Evolutionary conservation across 495 filamentous ascomycete genomes (phyloP).

Genomic region (Aspergillus conjunctus): DNA sequence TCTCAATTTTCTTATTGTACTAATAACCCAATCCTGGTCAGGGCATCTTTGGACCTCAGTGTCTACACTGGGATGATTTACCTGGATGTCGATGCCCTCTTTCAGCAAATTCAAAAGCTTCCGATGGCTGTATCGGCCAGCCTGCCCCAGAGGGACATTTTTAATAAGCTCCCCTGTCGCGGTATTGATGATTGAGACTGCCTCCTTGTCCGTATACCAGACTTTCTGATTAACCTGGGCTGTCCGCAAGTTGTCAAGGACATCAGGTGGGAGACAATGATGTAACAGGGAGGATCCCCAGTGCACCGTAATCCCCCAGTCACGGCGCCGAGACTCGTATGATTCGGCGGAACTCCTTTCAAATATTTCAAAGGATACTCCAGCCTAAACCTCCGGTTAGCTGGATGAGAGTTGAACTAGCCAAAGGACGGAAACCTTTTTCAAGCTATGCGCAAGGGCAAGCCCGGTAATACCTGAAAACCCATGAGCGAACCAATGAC

Average conservation of each 20-base stretch:
- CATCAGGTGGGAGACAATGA: neutral
- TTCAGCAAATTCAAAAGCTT: neutral
- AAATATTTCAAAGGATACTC: neutral
- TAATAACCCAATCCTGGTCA: too few relatives aligned
- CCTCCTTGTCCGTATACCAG: neutral
- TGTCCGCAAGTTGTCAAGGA: neutral
- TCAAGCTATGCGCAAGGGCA: neutral
- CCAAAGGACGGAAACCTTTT: neutral
- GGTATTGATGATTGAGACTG: neutral
- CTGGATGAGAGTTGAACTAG: neutral
- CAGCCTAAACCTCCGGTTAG: neutral
- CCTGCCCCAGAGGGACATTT: neutral
- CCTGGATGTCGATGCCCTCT: neutral
- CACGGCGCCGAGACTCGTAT: neutral
- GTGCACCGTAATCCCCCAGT: neutral
- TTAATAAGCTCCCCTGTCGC: neutral
- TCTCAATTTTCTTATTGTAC: neutral
- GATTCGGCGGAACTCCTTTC: neutral
- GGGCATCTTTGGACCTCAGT: neutral
- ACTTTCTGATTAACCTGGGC: neutral
- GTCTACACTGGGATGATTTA: neutral
- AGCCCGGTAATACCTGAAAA: neutral
- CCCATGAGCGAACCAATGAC: neutral
- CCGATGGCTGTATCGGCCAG: neutral
- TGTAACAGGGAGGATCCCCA: neutral